Evolutionary conservation across 441 rosid species (phyloP), one percentile per base, ranked within the genome.

Genomic region (Corymbia calophylla): DNA sequence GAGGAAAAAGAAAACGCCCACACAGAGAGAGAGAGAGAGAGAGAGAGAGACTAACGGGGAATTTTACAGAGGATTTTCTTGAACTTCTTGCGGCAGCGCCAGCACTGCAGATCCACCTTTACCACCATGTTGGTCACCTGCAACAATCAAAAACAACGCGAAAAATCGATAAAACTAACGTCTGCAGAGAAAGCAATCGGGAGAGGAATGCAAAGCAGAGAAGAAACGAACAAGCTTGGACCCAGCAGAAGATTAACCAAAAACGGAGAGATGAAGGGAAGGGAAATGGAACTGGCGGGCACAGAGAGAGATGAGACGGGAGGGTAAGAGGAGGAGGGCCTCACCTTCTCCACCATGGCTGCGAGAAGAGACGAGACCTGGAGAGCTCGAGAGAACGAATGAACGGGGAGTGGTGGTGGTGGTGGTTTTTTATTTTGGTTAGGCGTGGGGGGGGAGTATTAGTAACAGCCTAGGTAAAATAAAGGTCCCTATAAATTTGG

Each of bases 31-130:
- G n/a, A 18, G 29, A 44, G 23, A 80, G 27, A 25, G 44, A 70
- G 62, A 25, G 39, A 53, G 19, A 86, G 88, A 62, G 16, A 92
- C 98, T 95, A 92, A 96, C 97, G 95, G 88, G 96, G 98, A 81
- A 93, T 92, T 89, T 93, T 92, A 60, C 94, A 94, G 21, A 97
- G 96, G 4, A 95, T 90, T 89, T 95, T 97, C 95, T 97, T 97
- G 88, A 95, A 96, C 90, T 97, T 97, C 94, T 89, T 93, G 92
- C 82, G 91, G 92, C 98, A 97, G 86, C 93, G 93, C 3, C 70
- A 49, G 86, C 99, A 97, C n/a, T 90, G 92, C 14, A 94, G 95
- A 90, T 96, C 97, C 60, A 94, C 97, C 89, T 92, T 93, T 55
- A 97, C 89, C 93, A 93, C 93, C 97, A 96, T 95, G 55, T 29